Evolutionary conservation across 2,329 filamentous ascomycete species (phyloP).

Genomic region (Talaromyces sp.): DNA sequence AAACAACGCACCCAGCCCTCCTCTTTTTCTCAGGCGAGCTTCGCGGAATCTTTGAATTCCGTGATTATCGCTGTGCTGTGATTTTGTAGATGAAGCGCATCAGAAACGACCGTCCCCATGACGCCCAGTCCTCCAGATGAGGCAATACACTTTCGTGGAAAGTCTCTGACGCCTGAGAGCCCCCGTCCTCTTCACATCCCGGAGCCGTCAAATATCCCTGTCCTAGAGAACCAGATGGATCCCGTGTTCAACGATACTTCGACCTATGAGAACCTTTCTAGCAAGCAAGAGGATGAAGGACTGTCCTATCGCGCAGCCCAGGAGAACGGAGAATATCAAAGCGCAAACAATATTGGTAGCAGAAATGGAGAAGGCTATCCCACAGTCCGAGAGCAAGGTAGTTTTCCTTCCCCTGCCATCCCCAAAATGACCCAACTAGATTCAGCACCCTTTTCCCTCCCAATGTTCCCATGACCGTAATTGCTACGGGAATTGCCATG

Average conservation of each 20-base stretch:
- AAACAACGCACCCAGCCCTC: background rate
- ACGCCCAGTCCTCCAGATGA: constrained; percentile 47
- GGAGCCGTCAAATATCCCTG: constrained; percentile 63
- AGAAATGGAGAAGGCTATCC: background rate
- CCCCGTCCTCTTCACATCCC: constrained; percentile 65
- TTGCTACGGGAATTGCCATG: background rate
- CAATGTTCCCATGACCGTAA: background rate
- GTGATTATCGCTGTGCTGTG: constrained; percentile 11
- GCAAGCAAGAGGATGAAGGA: constrained; percentile 17
- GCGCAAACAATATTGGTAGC: background rate
- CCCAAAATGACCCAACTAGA: background rate
- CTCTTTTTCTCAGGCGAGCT: constrained; percentile 2
- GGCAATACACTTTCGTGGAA: constrained; percentile 56
- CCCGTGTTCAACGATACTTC: constrained; percentile 64
- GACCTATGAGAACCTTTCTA: constrained; percentile 45
- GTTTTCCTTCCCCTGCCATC: background rate
- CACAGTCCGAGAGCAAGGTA: constrained; percentile 7
- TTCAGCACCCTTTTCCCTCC: background rate
- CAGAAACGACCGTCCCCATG: constrained; percentile 45
- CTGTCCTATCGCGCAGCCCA: constrained; percentile 14
- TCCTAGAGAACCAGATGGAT: constrained; percentile 68
- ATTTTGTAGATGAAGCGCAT: constrained; percentile 37
- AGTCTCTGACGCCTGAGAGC: constrained; percentile 64
- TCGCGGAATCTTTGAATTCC: constrained; percentile 12
- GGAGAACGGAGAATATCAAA: constrained; percentile 4